Evolutionary conservation across 108 stramenopile species (phyloP).

Genomic region (Skeletonema costatum): DNA sequence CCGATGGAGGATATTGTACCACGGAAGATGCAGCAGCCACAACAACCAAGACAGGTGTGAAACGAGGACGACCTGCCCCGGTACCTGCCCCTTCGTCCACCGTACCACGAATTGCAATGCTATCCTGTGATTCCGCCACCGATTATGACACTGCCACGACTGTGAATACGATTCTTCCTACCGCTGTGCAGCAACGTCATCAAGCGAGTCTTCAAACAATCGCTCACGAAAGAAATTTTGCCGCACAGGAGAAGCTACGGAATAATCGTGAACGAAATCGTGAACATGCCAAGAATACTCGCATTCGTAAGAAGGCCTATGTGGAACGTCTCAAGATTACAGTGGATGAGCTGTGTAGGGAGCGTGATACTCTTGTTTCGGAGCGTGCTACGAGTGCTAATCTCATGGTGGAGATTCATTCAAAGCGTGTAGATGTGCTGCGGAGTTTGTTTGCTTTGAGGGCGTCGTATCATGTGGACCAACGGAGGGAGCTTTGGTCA

Average conservation of each 20-base stretch:
- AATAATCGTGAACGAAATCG: slow-evolving; percentile 94
- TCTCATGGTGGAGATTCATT: slow-evolving; percentile 79
- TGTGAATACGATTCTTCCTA: background rate
- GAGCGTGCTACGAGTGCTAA: slow-evolving; percentile 79
- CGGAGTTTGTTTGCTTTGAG: slow-evolving; percentile 81
- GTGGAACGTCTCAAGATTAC: slow-evolving; percentile 91
- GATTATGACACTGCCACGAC: slow-evolving; percentile 13
- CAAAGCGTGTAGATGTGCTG: slow-evolving; percentile 84
- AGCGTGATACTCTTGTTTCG: slow-evolving; percentile 76
- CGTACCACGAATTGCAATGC: background rate
- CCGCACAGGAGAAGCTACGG: slow-evolving; percentile 62
- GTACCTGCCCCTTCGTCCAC: background rate
- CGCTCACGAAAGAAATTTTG: slow-evolving; percentile 14
- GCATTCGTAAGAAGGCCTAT: slow-evolving; percentile 96
- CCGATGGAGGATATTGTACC: slow-evolving; percentile 52
- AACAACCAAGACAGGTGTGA: background rate
- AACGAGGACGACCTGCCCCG: background rate
- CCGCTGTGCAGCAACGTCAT: slow-evolving; percentile 3
- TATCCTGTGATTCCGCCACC: slow-evolving; percentile 9
- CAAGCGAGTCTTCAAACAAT: slow-evolving; percentile 35
- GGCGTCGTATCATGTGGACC: slow-evolving; percentile 60
- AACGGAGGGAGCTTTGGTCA: slow-evolving; percentile 79
- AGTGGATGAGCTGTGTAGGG: slow-evolving; percentile 87
- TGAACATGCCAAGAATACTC: slow-evolving; percentile 96
- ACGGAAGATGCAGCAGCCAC: background rate